These are phyloP conservation scores for Penicillium brevicompactum DNA, from an alignment of 2,329 filamentous ascomycete genomes.

Conservation along the genomic window DNA sequence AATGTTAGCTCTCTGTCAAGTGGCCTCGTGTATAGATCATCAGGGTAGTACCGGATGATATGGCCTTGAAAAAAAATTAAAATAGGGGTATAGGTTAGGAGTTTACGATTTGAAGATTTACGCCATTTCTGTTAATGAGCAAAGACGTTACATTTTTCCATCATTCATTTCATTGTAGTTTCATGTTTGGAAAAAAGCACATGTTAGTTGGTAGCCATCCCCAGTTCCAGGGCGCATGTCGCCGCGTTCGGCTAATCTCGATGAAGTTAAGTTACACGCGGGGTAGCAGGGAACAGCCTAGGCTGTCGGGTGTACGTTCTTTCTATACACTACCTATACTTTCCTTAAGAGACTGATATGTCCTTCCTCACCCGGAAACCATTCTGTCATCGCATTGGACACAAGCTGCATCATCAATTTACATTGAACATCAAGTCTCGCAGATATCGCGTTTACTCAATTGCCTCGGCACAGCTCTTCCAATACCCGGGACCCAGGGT, in stretches of 20 bases:
- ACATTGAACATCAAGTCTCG: neutral
- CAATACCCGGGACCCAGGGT: neutral
- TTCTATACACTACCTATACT: constrained; percentile 16
- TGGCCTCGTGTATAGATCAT: constrained; percentile 27
- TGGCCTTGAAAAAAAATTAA: constrained; percentile 32
- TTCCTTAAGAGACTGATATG: constrained; percentile 8
- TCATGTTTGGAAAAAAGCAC: neutral
- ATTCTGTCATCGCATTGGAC: constrained; percentile 5
- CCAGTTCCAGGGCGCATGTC: constrained; percentile 15
- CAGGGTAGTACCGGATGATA: constrained; percentile 28
- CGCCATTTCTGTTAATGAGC: constrained; percentile 24
- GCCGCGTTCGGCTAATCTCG: constrained; percentile 18
- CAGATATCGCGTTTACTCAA: neutral
- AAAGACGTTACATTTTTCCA: constrained; percentile 12
- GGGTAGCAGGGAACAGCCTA: constrained; percentile 28
- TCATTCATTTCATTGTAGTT: neutral
- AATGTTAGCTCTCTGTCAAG: constrained; percentile 22
- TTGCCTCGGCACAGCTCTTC: neutral
- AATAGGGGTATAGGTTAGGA: constrained; percentile 35
- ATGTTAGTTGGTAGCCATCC: neutral
- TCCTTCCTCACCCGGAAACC: constrained; percentile 4
- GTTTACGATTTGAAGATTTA: constrained; percentile 33
- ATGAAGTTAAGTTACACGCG: constrained; percentile 23
- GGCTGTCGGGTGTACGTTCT: constrained; percentile 20
- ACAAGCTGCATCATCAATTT: neutral